These are phyloP conservation scores for Yarrowia yakushimensis DNA, from an alignment of 805 yeast genomes.

Conservation along the genomic window DNA sequence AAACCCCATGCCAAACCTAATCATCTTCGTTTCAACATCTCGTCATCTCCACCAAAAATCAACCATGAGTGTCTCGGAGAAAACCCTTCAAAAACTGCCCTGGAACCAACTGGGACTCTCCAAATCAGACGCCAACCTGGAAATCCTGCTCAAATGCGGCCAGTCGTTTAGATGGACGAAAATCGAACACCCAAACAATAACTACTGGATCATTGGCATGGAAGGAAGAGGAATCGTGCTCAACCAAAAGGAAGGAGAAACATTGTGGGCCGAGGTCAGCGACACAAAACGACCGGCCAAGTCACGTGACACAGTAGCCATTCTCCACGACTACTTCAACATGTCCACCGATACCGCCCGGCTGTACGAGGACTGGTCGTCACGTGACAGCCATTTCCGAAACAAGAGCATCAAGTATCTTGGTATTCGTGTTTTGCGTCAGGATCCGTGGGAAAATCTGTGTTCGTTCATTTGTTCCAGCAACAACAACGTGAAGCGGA, in stretches of 20 bases:
- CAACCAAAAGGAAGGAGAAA: conserved; percentile 42
- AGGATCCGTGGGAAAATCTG: conserved; percentile 96
- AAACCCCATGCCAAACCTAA: not conserved
- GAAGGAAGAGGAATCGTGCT: conserved; percentile 60
- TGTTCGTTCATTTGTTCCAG: conserved; percentile 90
- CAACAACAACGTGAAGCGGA: conserved; percentile 92
- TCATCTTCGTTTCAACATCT: not conserved
- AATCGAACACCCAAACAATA: conserved; percentile 43
- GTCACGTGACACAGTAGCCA: not conserved
- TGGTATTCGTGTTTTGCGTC: conserved; percentile 82
- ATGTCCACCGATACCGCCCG: conserved; percentile 51
- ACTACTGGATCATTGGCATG: conserved; percentile 49
- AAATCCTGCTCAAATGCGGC: conserved; percentile 74
- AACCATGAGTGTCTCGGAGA: not conserved
- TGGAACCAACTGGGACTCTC: not conserved
- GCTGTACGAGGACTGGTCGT: conserved; percentile 61
- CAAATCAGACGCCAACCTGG: conserved; percentile 35
- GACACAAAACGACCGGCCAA: not conserved
- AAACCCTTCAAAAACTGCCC: not conserved
- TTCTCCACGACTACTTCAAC: conserved; percentile 53
- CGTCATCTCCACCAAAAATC: not conserved
- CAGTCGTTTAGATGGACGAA: conserved; percentile 82
- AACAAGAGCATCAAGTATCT: conserved; percentile 39
- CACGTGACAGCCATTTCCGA: conserved; percentile 50
- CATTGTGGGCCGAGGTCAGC: conserved; percentile 8